phyloP scores from a whole-genome alignment of 139 green algal genomes.

The Chlamydomonas sphaeroides region DNA sequence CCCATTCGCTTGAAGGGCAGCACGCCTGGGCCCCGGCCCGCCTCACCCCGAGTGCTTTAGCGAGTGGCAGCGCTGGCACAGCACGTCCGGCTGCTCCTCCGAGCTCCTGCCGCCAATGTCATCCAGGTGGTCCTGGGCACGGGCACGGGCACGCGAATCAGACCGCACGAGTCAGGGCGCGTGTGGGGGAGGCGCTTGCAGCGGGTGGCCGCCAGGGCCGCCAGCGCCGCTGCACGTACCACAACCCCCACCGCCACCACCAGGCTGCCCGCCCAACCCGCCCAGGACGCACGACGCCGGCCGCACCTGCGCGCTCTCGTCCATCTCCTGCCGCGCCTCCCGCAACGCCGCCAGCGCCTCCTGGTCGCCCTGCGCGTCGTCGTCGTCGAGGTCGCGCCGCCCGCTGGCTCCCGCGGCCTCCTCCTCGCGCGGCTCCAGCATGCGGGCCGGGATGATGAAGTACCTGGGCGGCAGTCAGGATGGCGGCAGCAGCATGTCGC shows the following conservation, averaged over 20 bases:
- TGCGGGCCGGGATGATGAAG: slow-evolving; percentile 69
- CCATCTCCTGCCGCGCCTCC: not conserved
- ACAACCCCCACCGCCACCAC: too few relatives aligned
- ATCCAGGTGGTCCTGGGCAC: slow-evolving; percentile 9
- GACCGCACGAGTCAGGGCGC: too few relatives aligned
- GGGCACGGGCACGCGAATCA: too few relatives aligned
- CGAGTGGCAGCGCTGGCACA: slow-evolving; percentile 91
- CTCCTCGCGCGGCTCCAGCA: slow-evolving; percentile 55
- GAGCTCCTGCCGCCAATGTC: slow-evolving; percentile 5
- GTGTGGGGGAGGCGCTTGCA: too few relatives aligned
- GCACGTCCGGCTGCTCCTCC: slow-evolving; percentile 38
- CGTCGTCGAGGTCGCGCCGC: not conserved
- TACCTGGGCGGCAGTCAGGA: slow-evolving; percentile 53
- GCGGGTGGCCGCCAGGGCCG: too few relatives aligned
- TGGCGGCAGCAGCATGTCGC: too few relatives aligned
- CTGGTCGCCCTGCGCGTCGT: not conserved
- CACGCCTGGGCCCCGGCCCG: not conserved
- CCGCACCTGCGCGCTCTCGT: not conserved
- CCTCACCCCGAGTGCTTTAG: slow-evolving; percentile 84
- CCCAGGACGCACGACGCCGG: not conserved
- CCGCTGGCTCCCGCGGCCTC: not conserved
- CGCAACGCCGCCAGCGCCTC: slow-evolving; percentile 14
- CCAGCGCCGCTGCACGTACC: too few relatives aligned
- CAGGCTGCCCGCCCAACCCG: too few relatives aligned
- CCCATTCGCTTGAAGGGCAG: too few relatives aligned